A percentile compares a stretch with the other conserved stretches of the same genome.
These are phyloP conservation scores for Ophiocordyceps camponoti-floridani DNA, from an alignment of 2,329 filamentous ascomycete genomes.

Conservation along the genomic window DNA sequence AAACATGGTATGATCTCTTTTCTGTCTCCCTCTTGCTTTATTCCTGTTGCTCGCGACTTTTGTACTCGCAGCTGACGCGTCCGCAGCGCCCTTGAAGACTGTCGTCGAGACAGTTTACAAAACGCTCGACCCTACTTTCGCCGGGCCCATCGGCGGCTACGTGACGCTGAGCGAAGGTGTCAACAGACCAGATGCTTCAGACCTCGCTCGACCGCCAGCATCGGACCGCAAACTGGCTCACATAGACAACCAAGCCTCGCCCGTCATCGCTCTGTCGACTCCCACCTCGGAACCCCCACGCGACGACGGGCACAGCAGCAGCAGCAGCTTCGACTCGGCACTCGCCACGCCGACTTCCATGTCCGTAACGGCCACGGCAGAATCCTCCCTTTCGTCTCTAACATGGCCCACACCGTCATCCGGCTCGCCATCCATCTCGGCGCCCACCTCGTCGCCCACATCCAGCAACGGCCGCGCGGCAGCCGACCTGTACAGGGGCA, in stretches of 20 bases:
- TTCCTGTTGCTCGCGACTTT: no score
- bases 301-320: background rate
- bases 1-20: background rate
- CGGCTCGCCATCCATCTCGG: background rate
- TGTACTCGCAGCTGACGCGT: no score
- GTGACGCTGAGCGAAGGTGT: background rate
- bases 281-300: background rate
- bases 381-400: background rate
- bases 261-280: background rate
- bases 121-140: background rate
- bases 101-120: background rate
- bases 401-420: no score
- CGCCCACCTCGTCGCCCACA: background rate
- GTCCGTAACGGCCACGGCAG: background rate
- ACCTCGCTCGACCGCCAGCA: background rate
- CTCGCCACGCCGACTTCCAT: background rate
- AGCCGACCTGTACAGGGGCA: slow-evolving; percentile 2
- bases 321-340: background rate
- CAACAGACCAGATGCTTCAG: no score
- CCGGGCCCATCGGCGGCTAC: background rate
- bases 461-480: background rate
- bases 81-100: background rate
- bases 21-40: no score
- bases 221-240: background rate
- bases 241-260: background rate